Percentiles rank a stretch among this genome's conserved stretches.
Evolutionary conservation across 2,329 filamentous ascomycete species (phyloP).

Genomic region (Xylariaceae sp.): DNA sequence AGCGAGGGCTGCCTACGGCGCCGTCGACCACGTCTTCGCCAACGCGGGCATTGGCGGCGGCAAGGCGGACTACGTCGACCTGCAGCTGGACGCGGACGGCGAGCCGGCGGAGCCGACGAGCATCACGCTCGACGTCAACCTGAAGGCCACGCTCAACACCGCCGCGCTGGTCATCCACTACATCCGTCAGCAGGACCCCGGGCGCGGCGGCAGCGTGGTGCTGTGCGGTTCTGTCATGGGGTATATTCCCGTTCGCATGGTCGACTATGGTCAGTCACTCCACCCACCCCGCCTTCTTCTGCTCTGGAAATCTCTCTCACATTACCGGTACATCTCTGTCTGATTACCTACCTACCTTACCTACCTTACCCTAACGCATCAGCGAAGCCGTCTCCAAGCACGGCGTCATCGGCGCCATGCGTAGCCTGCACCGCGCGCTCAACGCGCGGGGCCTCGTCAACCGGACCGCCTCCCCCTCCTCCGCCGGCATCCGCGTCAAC

Average conservation of each 20-base stretch:
- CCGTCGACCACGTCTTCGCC: slow-evolving; percentile 70
- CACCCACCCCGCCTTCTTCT: background rate
- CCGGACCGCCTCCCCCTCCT: no score
- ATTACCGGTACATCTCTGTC: no score
- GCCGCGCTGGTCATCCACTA: slow-evolving; percentile 40
- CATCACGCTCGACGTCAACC: slow-evolving; percentile 39
- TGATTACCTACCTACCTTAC: no score
- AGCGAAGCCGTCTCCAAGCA: slow-evolving; percentile 49
- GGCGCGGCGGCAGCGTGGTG: slow-evolving; percentile 42
- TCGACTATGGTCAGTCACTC: slow-evolving; percentile 39
- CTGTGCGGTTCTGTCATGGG: slow-evolving; percentile 43
- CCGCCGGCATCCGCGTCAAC: slow-evolving; percentile 49
- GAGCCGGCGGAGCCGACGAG: slow-evolving; percentile 37
- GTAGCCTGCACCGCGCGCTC: slow-evolving; percentile 35
- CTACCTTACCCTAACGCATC: no score
- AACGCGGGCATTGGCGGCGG: slow-evolving; percentile 46
- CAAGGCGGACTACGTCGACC: slow-evolving; percentile 36
- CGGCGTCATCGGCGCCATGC: slow-evolving; percentile 45
- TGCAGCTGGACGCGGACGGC: slow-evolving; percentile 40
- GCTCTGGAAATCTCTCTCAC: background rate
- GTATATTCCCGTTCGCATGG: slow-evolving; percentile 40
- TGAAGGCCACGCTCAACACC: slow-evolving; percentile 43
- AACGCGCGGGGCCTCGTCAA: slow-evolving; percentile 19
- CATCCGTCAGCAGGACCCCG: slow-evolving; percentile 35
- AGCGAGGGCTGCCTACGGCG: slow-evolving; percentile 55